A percentile compares a stretch with the other conserved stretches of the same genome.
Conservation (phyloP, 805 yeast genomes). For the Candida coleopterorum region DNA sequence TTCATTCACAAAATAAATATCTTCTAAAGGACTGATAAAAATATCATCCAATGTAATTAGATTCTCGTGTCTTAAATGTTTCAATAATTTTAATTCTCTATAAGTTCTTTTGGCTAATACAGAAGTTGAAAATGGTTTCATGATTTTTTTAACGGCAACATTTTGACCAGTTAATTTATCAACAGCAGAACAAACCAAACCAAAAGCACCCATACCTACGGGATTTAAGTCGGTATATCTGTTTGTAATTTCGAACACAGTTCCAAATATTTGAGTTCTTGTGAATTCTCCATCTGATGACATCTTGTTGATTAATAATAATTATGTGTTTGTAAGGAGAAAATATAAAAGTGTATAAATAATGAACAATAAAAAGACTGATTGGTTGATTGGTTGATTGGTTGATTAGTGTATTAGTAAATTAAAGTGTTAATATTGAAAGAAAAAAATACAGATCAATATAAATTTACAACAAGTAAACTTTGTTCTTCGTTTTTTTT, state of each 20-base stretch:
- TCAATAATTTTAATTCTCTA: constrained; percentile 88
- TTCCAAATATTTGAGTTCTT: constrained; percentile 90
- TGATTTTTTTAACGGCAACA: constrained; percentile 95
- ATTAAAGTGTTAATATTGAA: too few species aligned
- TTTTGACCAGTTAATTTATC: constrained; percentile 87
- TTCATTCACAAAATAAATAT: constrained; percentile 93
- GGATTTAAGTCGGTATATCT: constrained; percentile 91
- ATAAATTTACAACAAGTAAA: too few species aligned
- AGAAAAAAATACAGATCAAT: too few species aligned
- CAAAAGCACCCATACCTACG: constrained; percentile 99
- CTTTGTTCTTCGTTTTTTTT: too few species aligned
- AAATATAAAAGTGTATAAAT: background rate
- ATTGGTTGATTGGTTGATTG: too few species aligned
- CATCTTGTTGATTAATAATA: too few species aligned
- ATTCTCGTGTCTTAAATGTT: constrained; percentile 92
- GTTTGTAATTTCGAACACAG: constrained; percentile 88
- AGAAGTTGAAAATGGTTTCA: constrained; percentile 95
- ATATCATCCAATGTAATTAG: constrained; percentile 90
- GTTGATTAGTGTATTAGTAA: too few species aligned
- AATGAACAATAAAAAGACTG: too few species aligned
- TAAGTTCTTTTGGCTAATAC: constrained; percentile 95
- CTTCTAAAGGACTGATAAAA: constrained; percentile 90
- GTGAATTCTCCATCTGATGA: constrained; percentile 44
- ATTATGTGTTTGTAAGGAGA: too few species aligned
- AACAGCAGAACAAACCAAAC: constrained; percentile 92